Evolutionary conservation across 805 yeast genomes (phyloP), one percentile per base, ranked within the genome.

Genomic region (Lachancea nothofagi): DNA sequence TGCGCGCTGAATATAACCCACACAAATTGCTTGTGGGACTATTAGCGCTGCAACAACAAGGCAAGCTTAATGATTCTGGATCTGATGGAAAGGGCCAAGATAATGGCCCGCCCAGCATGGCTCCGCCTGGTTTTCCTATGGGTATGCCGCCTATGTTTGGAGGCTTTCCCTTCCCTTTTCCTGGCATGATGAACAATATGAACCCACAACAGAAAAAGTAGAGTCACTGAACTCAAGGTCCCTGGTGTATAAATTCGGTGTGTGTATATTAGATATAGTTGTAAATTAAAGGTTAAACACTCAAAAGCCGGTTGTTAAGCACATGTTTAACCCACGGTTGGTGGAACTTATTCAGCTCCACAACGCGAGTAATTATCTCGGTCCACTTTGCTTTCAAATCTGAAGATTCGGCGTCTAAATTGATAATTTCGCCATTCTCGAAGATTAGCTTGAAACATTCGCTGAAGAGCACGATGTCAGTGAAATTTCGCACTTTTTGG

Each of bases 1-100:
- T 82, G 35, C 73, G 93, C 40, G 80, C 80, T 5, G 89, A 83
- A 44, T 89, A 78, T 64, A 83, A 85, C 44, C 93, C 95, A 2
- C 84, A 81, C 41, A 87, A 83, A 54, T 67, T 86, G 15, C 75
- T 86, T 72, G 78, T 77, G 57, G 77, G 76, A 12, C 43, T 62
- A 15, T 40, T 62, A 30, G 41, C 58, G 6, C 46, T 60, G 29
- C 67, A 62, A 40, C 64, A 59, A 38, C 65, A 62, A 37, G 65
- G 65, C 4, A 59, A 59, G 43, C 33, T 62, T 20, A 50, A 65
- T 76, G 57, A 72, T 72, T 72, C 67, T 14, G 53, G 50, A 21
- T 55, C 46, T 10, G 53, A 51, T 24, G 34, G 35, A 13, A 33
- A 13, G 53, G 21, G 43, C 50, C 38, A 32, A 35, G 32, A 42